Evolutionary conservation across 768 basidiomycete species (phyloP), one percentile per base, ranked within the genome.

Genomic region (Serendipita vermifera): DNA sequence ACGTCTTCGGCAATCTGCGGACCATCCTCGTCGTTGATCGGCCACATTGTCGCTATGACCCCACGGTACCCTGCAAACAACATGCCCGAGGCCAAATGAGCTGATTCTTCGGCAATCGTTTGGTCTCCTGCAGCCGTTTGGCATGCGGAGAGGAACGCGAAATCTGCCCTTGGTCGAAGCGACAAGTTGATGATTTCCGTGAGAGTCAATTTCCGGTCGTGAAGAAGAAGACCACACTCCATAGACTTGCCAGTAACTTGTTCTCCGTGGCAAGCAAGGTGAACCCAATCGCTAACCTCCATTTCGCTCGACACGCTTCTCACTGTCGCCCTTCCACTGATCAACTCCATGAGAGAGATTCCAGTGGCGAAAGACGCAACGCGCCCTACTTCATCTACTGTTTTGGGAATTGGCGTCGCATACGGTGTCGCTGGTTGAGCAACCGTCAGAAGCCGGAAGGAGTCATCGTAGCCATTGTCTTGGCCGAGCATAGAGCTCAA

Each of bases 121-220:
- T 62, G 46, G 26, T 67, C 64, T 1, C 73, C 71, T 38, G 59
- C 66, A 0, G 72, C 72, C 3, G 71, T 76, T 56, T 77, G 67
- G 57, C 75, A 77, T 1, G 75, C 75, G 3, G 75, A 75, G 3
- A 77, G 67, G 61, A 75, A 73, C 0, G 70, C 75, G 38, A 76
- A 64, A 33, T 70, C 57, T 32, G 46, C 64, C 11, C 38, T 60
- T 2, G 64, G 58, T 11, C 70, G 71, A 1, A 64, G 39, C 17
- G 17, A 17, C 17, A 41, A 26, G 5, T 11, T 22, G 26, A 17
- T 24, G 20, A 46, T 14, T 40, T 53, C 40, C 33, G 36, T 20
- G 27, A 29, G 13, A 5, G 35, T 56, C 22, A 41, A 33, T 22
- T 24, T 41, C 33, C 40, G 14, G 14, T 40, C 55, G 26, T 41